Evolutionary conservation across 1,284 basidiomycete species (phyloP), one percentile per base, ranked within the genome.

Genomic region (Ustilago esculenta): DNA sequence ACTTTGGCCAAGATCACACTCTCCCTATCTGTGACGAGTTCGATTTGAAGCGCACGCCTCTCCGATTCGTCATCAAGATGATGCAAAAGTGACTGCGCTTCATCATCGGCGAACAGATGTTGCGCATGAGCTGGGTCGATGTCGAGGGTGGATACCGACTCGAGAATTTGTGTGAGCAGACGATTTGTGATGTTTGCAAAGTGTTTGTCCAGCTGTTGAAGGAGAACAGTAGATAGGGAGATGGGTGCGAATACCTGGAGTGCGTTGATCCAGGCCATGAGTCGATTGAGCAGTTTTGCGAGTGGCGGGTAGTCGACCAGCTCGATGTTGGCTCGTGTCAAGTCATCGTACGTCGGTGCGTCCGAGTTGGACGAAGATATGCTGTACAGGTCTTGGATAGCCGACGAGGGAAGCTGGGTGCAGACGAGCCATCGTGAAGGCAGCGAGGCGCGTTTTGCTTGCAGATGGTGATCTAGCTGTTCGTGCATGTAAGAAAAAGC

Each of bases 221-320:
- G 12, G 3, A 70, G 41, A 0, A 10, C 5, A 0, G 4, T 1
- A 3, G 43, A 25, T 0, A 68, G 35, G 1, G 32, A 40, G 14
- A 29, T 15, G 4, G 67, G 64, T 11, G 66, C 57, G 29, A 69
- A 72, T 0, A 45, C 14, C 10, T 54, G 47, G 4, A 69, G 25
- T 10, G 60, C 70, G 11, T 69, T 65, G 12, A 61, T 39, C 50
- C 48, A 56, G 6, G 34, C 48, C 25, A 69, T 17, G 0, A 69
- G 33, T 1, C 53, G 41, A 21, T 72, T 72, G 29, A 72, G 39
- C 25, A 65, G 45, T 27, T 51, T 45, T 0, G 46, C 58, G 9
- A 72, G 25, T 1, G 50, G 44, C 9, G 66, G 66, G 23, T 56
- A 68, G 37, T 61, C 36, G 15, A 59, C 43, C 0, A 68, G 46